These are phyloP conservation scores for Amanita subjunquillea DNA, from an alignment of 768 basidiomycete species.

Conservation along the genomic window DNA sequence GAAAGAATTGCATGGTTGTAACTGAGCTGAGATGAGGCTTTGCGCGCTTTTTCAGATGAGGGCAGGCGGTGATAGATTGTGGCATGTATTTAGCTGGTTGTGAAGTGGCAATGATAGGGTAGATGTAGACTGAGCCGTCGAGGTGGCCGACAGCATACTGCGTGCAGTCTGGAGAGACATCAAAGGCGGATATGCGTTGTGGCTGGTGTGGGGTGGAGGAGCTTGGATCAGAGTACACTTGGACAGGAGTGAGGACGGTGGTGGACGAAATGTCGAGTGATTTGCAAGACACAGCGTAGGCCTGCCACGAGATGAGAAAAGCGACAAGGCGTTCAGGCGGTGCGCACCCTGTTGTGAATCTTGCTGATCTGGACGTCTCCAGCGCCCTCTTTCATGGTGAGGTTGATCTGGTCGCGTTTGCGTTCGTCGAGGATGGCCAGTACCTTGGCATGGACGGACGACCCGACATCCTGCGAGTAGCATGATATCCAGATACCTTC, in stretches of 20 bases:
- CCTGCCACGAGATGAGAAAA: slow-evolving; percentile 11
- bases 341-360: slow-evolving; percentile 18
- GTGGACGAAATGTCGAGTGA: slow-evolving; percentile 37
- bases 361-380: slow-evolving; percentile 23
- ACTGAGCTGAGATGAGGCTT: slow-evolving; percentile 42
- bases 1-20: slow-evolving; percentile 55
- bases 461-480: slow-evolving; percentile 37
- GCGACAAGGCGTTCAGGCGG: neutral
- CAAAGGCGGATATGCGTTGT: slow-evolving; percentile 53
- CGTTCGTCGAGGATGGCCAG: slow-evolving; percentile 40
- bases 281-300: slow-evolving; percentile 36
- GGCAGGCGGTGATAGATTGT: slow-evolving; percentile 15
- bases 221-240: slow-evolving; percentile 38
- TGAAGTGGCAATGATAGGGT: slow-evolving; percentile 22
- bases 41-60: slow-evolving; percentile 20
- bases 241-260: slow-evolving; percentile 36
- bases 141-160: slow-evolving; percentile 52
- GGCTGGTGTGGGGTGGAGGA: slow-evolving; percentile 35
- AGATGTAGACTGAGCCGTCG: slow-evolving; percentile 47
- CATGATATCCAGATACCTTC: slow-evolving; percentile 73
- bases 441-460: slow-evolving; percentile 59
- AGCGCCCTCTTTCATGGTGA: slow-evolving; percentile 38
- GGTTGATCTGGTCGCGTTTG: slow-evolving; percentile 36
- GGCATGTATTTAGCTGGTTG: slow-evolving; percentile 10
- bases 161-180: slow-evolving; percentile 46